Evolutionary conservation across 2,329 filamentous ascomycete species (phyloP).

Genomic region (Triangularia verruculosa): DNA sequence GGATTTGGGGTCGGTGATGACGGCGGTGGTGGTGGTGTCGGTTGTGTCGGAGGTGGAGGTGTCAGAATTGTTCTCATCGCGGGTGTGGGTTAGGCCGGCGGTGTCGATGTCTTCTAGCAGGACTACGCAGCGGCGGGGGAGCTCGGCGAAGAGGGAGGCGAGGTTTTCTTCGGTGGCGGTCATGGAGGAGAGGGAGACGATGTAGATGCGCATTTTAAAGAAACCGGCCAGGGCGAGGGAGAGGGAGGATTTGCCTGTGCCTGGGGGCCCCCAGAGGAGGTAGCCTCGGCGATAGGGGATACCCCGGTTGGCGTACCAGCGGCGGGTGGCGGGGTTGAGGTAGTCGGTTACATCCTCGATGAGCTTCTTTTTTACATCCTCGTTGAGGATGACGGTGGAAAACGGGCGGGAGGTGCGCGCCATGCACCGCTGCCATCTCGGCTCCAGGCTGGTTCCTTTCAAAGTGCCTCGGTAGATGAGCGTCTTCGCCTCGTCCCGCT

Average conservation of each 20-base stretch:
- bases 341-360: constrained; percentile 62
- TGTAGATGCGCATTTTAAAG: constrained; percentile 69
- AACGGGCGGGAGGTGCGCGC: constrained; percentile 59
- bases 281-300: constrained; percentile 86
- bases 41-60: background rate
- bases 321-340: constrained; percentile 57
- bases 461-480: constrained; percentile 60
- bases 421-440: constrained; percentile 61
- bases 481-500: constrained; percentile 60
- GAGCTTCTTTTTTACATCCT: constrained; percentile 57
- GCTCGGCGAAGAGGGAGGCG: constrained; percentile 59
- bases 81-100: constrained; percentile 64
- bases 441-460: constrained; percentile 41
- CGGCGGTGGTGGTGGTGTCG: background rate
- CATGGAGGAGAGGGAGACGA: constrained; percentile 63
- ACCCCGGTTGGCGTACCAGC: constrained; percentile 82
- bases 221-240: constrained; percentile 68
- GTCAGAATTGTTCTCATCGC: constrained; percentile 33
- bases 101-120: constrained; percentile 75
- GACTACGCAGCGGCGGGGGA: constrained; percentile 69
- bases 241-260: constrained; percentile 74
- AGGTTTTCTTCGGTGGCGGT: constrained; percentile 64
- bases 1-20: background rate
- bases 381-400: constrained; percentile 63
- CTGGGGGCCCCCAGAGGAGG: constrained; percentile 75